phyloP scores from a whole-genome alignment of 2,329 filamentous ascomycete species.

The Ambrosiella cleistominuta region DNA sequence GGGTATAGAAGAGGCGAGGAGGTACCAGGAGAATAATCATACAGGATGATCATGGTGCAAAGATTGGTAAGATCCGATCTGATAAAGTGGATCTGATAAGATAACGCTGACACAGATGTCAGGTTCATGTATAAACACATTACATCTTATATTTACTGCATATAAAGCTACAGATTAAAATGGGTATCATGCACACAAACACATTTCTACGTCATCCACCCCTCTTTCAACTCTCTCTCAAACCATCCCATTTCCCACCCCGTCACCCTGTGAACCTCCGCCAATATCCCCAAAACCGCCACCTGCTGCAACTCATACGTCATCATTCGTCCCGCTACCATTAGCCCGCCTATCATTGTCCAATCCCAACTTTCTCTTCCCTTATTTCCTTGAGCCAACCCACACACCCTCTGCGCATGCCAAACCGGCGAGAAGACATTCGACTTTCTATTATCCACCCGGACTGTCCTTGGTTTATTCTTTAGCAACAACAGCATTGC shows the following conservation, averaged over 20 bases:
- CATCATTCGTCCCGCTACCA: constrained; percentile 27
- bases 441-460: constrained; percentile 18
- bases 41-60: too few species aligned
- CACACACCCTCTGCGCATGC: constrained; percentile 32
- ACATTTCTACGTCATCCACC: constrained; percentile 1
- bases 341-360: constrained; percentile 28
- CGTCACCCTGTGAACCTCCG: constrained; percentile 23
- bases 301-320: constrained; percentile 31
- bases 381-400: constrained; percentile 31
- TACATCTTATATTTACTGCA: too few species aligned
- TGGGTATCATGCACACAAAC: too few species aligned
- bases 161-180: too few species aligned
- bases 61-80: too few species aligned
- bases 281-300: constrained; percentile 24
- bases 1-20: constrained; percentile 17
- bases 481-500: constrained; percentile 35
- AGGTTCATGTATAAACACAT: too few species aligned
- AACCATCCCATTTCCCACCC: constrained; percentile 22
- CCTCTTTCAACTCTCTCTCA: neutral
- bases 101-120: too few species aligned
- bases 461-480: constrained; percentile 29
- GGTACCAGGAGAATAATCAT: neutral
- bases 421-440: constrained; percentile 26
- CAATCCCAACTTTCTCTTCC: constrained; percentile 29
- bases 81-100: too few species aligned